These are phyloP conservation scores for Dictyostelium capitatum DNA, from an alignment of 78 protist genomes.

Conservation along the genomic window DNA sequence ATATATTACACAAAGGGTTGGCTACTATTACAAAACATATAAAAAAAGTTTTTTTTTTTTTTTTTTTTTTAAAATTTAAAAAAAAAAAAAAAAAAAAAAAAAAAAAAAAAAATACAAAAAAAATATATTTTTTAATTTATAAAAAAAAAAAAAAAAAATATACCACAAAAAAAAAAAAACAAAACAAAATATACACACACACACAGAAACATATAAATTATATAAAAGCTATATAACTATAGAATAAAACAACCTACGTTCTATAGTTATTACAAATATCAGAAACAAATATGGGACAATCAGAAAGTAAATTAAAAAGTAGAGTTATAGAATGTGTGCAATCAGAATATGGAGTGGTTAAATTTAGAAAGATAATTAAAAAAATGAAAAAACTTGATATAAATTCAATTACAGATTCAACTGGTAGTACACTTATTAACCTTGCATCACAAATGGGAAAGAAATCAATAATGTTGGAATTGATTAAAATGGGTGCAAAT, in stretches of 20 bases:
- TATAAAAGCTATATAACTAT: not conserved
- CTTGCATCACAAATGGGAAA: conserved; percentile 16
- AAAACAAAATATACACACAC: not conserved
- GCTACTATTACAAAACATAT: no score
- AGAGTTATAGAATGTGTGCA: conserved; percentile 2
- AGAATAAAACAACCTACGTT: not conserved
- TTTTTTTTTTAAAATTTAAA: not conserved
- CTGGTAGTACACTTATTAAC: conserved; percentile 27
- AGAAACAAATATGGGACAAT: conserved; percentile 34
- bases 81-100: not conserved
- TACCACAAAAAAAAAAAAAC: not conserved
- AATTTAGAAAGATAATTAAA: conserved; percentile 10
- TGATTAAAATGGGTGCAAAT: conserved; percentile 30
- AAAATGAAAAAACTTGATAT: conserved; percentile 53
- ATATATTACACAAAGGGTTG: not conserved
- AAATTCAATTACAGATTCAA: conserved; percentile 5
- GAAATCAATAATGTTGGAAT: not conserved
- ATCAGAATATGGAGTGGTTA: not conserved
- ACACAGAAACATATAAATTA: not conserved
- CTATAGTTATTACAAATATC: no score
- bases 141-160: conserved; percentile 6
- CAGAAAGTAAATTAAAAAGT: conserved; percentile 52
- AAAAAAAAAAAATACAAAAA: no score
- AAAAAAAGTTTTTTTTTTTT: not conserved
- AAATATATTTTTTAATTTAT: not conserved